phyloP scores from a whole-genome alignment of 768 basidiomycete species.

The Hygrophorus russula region DNA sequence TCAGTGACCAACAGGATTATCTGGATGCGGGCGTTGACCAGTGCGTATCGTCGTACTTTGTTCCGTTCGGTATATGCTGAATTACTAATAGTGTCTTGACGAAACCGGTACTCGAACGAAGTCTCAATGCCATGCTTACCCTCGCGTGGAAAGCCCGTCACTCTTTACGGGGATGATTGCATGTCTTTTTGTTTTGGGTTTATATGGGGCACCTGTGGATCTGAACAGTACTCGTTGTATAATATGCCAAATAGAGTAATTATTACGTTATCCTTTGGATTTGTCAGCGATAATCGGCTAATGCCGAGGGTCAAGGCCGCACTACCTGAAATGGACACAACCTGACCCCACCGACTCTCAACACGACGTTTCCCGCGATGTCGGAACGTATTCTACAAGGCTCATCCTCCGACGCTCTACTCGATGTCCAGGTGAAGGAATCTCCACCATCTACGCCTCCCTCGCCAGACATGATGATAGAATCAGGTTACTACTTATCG shows the following conservation, averaged over 20 bases:
- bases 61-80: not conserved
- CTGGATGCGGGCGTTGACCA: conserved; percentile 46
- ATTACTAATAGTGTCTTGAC: conserved; percentile 37
- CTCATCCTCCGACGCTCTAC: not conserved
- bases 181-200: no score
- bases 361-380: not conserved
- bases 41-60: conserved; percentile 20
- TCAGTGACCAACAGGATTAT: conserved; percentile 35
- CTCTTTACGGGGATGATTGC: no score
- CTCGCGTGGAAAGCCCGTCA: conserved; percentile 13
- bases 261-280: no score
- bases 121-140: conserved; percentile 17
- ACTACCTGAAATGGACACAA: not conserved
- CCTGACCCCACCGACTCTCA: not conserved
- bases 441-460: conserved; percentile 31
- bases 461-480: conserved; percentile 27
- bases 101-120: conserved; percentile 48
- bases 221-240: no score
- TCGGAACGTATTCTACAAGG: not conserved
- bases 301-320: not conserved
- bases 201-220: no score
- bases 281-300: no score
- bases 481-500: conserved; percentile 1
- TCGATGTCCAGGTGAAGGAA: not conserved
- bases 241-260: no score